Evolutionary conservation across 768 basidiomycete genomes (phyloP), one percentile per base, ranked within the genome.

Genomic region (Arthromyces matolae): DNA sequence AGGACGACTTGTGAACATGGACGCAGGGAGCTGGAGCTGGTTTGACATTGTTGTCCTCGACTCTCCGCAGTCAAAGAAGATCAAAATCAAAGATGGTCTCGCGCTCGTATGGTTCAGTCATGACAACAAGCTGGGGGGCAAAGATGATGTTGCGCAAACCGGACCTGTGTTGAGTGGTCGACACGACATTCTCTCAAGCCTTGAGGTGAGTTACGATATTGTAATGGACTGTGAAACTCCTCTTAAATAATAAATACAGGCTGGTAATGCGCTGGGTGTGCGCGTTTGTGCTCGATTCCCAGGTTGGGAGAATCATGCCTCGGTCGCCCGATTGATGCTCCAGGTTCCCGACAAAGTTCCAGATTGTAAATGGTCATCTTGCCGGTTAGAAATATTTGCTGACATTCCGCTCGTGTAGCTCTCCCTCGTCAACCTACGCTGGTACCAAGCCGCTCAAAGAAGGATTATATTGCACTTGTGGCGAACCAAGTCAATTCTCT

Each of bases 11-110:
- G 34, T 41, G 6, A 22, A 40, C 24, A 56, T 48, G 14, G 56
- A 52, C 8, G 50, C 40, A 1, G 63, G 59, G 22, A 61, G 57
- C 24, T 66, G 64, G 61, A 65, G 60, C 33, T 68, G 66, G 65
- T 68, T 64, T 45, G 65, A 68, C 47, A 45, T 68, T 9, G 55
- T 63, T 36, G 53, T 68, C 38, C 60, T 66, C 10, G 59, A 60
- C 16, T 60, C 51, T 9, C 49, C 62, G 1, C 53, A 60, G 13
- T 42, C 57, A 6, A 54, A 47, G 8, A 36, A 49, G 18, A 63
- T 63, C 3, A 59, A 54, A 25, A 55, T 59, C 14, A 65, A 59
- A 40, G 55, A 65, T 44, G 60, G 59, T 2, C 48, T 55, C 3
- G 50, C 54, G 10, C 50, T 66, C 6, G 59, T 64, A 9, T 68